Percentiles rank a stretch among this genome's conserved stretches.
Evolutionary conservation across 306 rosid genomes (phyloP).

Genomic region (Castanospermum australe): DNA sequence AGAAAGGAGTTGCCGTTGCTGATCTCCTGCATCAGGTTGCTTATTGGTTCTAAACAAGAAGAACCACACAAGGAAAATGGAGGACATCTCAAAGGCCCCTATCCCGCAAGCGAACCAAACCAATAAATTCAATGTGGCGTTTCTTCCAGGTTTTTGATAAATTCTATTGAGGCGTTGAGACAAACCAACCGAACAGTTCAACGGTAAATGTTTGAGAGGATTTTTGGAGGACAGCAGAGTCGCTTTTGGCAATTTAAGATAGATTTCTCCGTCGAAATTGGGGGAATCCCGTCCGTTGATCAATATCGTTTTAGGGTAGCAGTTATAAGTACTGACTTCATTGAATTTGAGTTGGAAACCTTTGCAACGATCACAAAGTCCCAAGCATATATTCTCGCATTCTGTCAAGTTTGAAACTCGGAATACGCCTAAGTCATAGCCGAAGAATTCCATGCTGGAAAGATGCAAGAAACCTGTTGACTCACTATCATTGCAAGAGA

Average conservation of each 20-base stretch:
- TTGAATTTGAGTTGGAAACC: constrained; percentile 45
- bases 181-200: constrained; percentile 29
- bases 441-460: constrained; percentile 40
- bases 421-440: constrained; percentile 33
- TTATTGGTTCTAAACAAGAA: constrained; percentile 37
- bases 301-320: constrained; percentile 45
- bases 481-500: constrained; percentile 20
- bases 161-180: constrained; percentile 3
- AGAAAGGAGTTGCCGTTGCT: constrained; percentile 31
- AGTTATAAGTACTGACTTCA: neutral
- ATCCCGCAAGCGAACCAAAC: constrained; percentile 40
- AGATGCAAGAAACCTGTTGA: constrained; percentile 37
- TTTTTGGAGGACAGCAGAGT: neutral
- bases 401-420: constrained; percentile 29
- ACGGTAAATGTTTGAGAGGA: neutral
- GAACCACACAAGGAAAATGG: constrained; percentile 40
- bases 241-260: constrained; percentile 39
- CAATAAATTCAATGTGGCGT: constrained; percentile 39
- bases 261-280: constrained; percentile 29
- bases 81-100: constrained; percentile 25
- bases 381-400: constrained; percentile 46
- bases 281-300: constrained; percentile 42
- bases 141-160: constrained; percentile 12
- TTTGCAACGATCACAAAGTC: constrained; percentile 36
- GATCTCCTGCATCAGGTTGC: neutral